Conservation (phyloP, 2,329 filamentous ascomycete genomes). For the Fusarium newnesense region DNA sequence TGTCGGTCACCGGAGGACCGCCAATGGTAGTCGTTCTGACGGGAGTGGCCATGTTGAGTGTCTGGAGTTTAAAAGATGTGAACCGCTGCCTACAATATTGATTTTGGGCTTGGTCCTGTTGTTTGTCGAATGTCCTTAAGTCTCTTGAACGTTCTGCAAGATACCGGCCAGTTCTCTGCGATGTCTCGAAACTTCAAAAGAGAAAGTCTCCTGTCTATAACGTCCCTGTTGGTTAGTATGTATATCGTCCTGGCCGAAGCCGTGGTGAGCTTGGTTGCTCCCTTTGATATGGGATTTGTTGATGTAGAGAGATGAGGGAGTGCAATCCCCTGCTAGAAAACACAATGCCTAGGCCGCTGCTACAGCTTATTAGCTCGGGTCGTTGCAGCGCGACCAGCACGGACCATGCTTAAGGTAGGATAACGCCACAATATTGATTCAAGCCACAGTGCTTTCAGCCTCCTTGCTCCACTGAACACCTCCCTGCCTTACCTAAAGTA, state of each 20-base stretch:
- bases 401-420: slow-evolving; percentile 4
- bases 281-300: slow-evolving; percentile 46
- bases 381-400: slow-evolving; percentile 40
- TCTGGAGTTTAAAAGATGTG: not conserved
- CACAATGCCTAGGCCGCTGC: slow-evolving; percentile 19
- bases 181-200: not conserved
- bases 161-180: not conserved
- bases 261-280: slow-evolving; percentile 46
- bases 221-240: slow-evolving; percentile 47
- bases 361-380: slow-evolving; percentile 32
- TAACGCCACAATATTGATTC: slow-evolving; percentile 13
- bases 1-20: slow-evolving; percentile 57
- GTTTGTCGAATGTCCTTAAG: slow-evolving; percentile 1
- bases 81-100: not conserved
- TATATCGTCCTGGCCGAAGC: slow-evolving; percentile 44
- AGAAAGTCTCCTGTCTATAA: not conserved
- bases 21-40: slow-evolving; percentile 54
- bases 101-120: not conserved
- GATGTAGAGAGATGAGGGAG: slow-evolving; percentile 43
- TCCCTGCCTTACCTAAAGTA: slow-evolving; percentile 3
- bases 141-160: slow-evolving; percentile 8
- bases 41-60: slow-evolving; percentile 46
- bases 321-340: slow-evolving; percentile 38
- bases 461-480: slow-evolving; percentile 7
- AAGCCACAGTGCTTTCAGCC: slow-evolving; percentile 27